Conservation (phyloP, 805 yeast species). For the Sungouiozyma ichnusensis region DNA sequence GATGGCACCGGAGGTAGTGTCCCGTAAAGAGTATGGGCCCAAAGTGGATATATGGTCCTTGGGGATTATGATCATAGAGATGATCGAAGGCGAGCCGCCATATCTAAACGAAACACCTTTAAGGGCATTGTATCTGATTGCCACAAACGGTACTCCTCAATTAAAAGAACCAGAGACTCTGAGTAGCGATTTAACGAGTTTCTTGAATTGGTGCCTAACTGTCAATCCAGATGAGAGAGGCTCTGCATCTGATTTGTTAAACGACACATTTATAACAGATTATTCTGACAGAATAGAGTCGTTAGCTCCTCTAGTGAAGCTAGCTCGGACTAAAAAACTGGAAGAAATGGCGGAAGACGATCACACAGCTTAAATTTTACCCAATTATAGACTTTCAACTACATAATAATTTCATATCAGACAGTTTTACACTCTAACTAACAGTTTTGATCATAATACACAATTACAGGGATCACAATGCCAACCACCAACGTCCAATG, state of each 20-base stretch:
- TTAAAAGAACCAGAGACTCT: slow-evolving; percentile 80
- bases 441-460: too few species aligned
- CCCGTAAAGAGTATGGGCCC: slow-evolving; percentile 89
- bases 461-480: too few species aligned
- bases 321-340: slow-evolving; percentile 5
- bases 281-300: slow-evolving; percentile 48
- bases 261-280: slow-evolving; percentile 51
- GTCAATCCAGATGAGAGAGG: slow-evolving; percentile 79
- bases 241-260: slow-evolving; percentile 60
- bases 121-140: slow-evolving; percentile 86
- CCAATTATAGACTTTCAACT: too few species aligned
- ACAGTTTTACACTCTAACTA: too few species aligned
- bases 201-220: slow-evolving; percentile 67
- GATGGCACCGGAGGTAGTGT: slow-evolving; percentile 99
- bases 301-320: slow-evolving; percentile 57
- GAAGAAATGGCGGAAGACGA: slow-evolving; percentile 1
- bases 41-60: slow-evolving; percentile 97
- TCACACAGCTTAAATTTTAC: not conserved
- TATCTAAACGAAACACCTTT: slow-evolving; percentile 92
- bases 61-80: slow-evolving; percentile 96
- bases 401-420: not conserved
- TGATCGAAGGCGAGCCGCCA: slow-evolving; percentile 99
- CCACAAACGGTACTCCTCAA: slow-evolving; percentile 93
- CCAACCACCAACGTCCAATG: too few species aligned
- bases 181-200: slow-evolving; percentile 52